Conservation (phyloP, 352 stramenopile species). For the Phytophthora colocasiae region DNA sequence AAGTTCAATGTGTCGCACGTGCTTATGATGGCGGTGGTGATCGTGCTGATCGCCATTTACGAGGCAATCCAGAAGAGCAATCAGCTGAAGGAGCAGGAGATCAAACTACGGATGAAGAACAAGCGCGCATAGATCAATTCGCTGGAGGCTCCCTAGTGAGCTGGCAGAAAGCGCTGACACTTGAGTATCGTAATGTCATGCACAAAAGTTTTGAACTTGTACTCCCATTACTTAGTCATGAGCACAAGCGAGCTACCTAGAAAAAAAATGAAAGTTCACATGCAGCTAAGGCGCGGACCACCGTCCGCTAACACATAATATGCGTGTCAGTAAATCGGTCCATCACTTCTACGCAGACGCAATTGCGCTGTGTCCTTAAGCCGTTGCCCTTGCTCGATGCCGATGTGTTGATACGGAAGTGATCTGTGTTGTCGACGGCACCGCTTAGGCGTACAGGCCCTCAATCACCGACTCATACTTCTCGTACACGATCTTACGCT, state of each 20-base stretch:
- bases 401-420: conserved; percentile 17
- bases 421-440: conserved; percentile 1
- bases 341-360: conserved; percentile 4
- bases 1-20: conserved; percentile 88
- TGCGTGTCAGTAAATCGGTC: conserved; percentile 6
- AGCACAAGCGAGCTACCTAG: conserved; percentile 30
- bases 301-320: conserved; percentile 3
- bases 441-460: conserved; percentile 82
- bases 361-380: conserved; percentile 4
- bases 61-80: conserved; percentile 81
- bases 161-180: not conserved
- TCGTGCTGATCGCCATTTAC: conserved; percentile 80
- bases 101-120: conserved; percentile 56
- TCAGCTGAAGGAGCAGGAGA: conserved; percentile 70
- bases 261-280: conserved; percentile 25
- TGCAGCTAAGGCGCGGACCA: conserved; percentile 13
- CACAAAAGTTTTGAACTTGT: conserved; percentile 28
- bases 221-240: conserved; percentile 34
- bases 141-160: no score
- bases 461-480: conserved; percentile 94
- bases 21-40: conserved; percentile 80
- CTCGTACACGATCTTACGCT: conserved; percentile 92
- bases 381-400: conserved; percentile 9
- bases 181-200: conserved; percentile 7
- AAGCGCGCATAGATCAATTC: conserved; percentile 46